Base-by-base conservation (phyloP, 768 basidiomycete species). In the Grammothele lineata region DNA sequence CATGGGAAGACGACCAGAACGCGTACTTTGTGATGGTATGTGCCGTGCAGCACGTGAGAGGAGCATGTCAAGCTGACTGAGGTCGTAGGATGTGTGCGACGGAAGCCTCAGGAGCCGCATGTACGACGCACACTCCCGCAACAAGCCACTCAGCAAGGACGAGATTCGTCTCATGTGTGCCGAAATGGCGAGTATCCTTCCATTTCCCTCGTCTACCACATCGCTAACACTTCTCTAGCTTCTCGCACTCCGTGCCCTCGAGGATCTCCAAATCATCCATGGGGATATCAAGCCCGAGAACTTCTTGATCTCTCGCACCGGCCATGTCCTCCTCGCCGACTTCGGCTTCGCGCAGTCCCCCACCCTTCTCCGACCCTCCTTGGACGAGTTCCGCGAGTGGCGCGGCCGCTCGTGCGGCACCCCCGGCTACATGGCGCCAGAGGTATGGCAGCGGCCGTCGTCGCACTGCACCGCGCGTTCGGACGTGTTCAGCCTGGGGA, bases 401-500 rank as follows among this genome's bases (percentile, higher is more conserved):
- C 2, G 5, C 26, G 33, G 30, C 9, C 32, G 30, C 22, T 19
- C 55, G 35, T 62, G 63, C 8, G 70, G 69, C 0, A 70, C 70
- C 11, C 63, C 69, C 1, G 71, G 69, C 45, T 71, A 72, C 48
- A 62, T 70, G 18, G 69, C 75, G 2, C 75, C 75, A 0, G 73
- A 76, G 59, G 67, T 75, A 11, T 64, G 76, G 15, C 62, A 65
- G 54, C 67, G 68, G 18, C 12, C 27, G 15, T 22, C 30, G 17
- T 33, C 40, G 9, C 17, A 18, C 17, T n/a, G n/a, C n/a, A n/a
- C n/a, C n/a, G n/a, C n/a, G n/a, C 23, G 43, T 18, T 70, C 70
- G 34, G 76, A 78, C 51, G 70, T 72, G 61, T 79, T 71, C 73
- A 65, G 61, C 17, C 58, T 73, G 9, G 76, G 76, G 2, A 70